These are phyloP conservation scores for Penicillium fuscoglaucum DNA, from an alignment of 2,329 filamentous ascomycete species.

Conservation along the genomic window DNA sequence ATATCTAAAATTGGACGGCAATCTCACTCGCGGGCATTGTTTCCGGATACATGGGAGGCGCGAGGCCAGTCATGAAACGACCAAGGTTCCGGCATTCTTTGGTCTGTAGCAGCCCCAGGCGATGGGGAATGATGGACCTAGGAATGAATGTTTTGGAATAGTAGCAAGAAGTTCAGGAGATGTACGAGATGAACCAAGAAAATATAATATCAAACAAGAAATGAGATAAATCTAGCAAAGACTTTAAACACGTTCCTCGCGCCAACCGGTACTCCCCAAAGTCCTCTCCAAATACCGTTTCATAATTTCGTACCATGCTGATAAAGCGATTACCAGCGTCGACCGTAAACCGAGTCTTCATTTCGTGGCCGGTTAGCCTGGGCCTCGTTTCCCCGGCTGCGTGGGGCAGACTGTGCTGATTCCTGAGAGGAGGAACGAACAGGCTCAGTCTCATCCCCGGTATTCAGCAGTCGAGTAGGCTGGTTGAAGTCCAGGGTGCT, in stretches of 20 bases:
- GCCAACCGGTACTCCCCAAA: constrained; percentile 17
- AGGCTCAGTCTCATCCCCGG: constrained; percentile 26
- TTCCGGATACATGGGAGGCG: constrained; percentile 10
- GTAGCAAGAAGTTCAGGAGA: no score
- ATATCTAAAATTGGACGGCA: constrained; percentile 1
- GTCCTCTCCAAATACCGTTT: not conserved
- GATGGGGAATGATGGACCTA: not conserved
- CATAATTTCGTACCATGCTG: constrained; percentile 8
- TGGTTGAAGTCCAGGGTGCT: constrained; percentile 42
- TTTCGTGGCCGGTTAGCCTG: constrained; percentile 26
- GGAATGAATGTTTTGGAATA: not conserved
- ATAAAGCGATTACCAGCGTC: constrained; percentile 38
- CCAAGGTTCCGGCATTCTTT: constrained; percentile 3
- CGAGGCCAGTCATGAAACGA: not conserved
- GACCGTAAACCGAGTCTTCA: constrained; percentile 46
- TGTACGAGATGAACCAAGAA: not conserved
- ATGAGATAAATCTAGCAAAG: not conserved
- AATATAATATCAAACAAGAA: not conserved
- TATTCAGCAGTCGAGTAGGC: constrained; percentile 32
- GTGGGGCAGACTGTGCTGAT: constrained; percentile 16
- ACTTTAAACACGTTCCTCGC: not conserved
- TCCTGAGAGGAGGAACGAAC: constrained; percentile 7
- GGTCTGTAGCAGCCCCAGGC: not conserved
- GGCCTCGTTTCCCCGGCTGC: constrained; percentile 19
- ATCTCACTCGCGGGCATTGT: constrained; percentile 22